Evolutionary conservation across 1,139 yeast species (phyloP).

Genomic region (Yamadazyma diospyri): DNA sequence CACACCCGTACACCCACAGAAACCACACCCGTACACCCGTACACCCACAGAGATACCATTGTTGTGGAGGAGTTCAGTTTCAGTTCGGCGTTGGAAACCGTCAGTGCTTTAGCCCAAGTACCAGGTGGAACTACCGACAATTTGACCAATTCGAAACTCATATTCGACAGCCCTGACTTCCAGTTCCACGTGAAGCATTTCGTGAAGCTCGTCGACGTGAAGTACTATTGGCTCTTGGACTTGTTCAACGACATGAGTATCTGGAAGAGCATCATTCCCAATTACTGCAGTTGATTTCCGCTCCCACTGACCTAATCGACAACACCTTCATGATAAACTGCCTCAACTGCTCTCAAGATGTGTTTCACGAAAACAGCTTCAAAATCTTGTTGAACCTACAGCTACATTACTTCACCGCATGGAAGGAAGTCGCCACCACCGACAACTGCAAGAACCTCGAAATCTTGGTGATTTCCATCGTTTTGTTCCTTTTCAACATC

Average conservation of each 20-base stretch:
- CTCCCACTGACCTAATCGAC: neutral
- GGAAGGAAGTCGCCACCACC: conserved; percentile 15
- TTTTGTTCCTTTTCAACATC: conserved; percentile 6
- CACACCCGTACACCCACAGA: too few relatives aligned
- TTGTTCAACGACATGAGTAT: conserved; percentile 35
- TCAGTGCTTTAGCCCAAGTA: conserved; percentile 49
- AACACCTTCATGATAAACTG: conserved; percentile 28
- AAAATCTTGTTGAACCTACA: conserved; percentile 21
- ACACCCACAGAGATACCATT: conserved; percentile 75
- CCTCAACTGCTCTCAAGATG: conserved; percentile 24
- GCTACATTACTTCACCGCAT: conserved; percentile 22
- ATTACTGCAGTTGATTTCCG: conserved; percentile 24
- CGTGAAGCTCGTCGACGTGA: conserved; percentile 21
- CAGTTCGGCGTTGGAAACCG: conserved; percentile 81
- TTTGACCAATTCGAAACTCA: conserved; percentile 14
- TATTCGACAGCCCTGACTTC: conserved; percentile 15
- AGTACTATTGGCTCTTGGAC: conserved; percentile 40
- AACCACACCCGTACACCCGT: too few relatives aligned
- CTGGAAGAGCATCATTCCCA: conserved; percentile 41
- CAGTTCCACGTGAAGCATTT: conserved; percentile 14
- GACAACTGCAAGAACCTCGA: conserved; percentile 17
- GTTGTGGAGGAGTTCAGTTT: conserved; percentile 82
- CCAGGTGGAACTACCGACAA: conserved; percentile 12
- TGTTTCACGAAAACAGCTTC: conserved; percentile 12
- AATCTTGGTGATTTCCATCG: conserved; percentile 26